A percentile compares a stretch with the other conserved stretches of the same genome.
Evolutionary conservation across 805 yeast genomes (phyloP).

Genomic region (Metschnikowia reukaufii): DNA sequence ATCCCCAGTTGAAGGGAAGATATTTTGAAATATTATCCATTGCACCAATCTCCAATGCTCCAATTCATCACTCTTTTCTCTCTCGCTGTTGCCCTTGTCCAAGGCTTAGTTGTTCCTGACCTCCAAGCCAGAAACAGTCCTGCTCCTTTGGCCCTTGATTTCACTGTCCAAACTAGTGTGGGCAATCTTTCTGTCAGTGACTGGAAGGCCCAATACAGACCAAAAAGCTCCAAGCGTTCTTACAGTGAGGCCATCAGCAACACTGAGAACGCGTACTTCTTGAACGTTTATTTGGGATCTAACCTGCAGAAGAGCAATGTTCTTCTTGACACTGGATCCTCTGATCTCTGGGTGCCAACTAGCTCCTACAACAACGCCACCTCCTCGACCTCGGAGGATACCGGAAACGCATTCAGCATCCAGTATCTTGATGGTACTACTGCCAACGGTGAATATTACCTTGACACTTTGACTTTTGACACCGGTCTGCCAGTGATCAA

Average conservation of each 20-base stretch:
- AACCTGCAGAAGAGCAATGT: conserved; percentile 29
- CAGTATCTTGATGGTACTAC: conserved; percentile 12
- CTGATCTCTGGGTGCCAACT: conserved; percentile 39
- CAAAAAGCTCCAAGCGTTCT: not conserved
- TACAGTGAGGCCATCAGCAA: conserved; percentile 1
- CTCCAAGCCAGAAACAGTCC: conserved; percentile 1
- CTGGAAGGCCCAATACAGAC: not conserved
- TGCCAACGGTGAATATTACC: conserved; percentile 12
- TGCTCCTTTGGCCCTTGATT: conserved; percentile 13
- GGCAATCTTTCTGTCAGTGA: conserved; percentile 2
- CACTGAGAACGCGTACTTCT: conserved; percentile 2
- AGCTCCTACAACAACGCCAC: conserved; percentile 1
- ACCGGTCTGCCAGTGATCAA: conserved; percentile 7
- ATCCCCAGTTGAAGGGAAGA: not conserved
- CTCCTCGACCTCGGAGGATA: conserved; percentile 3
- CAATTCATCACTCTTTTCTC: conserved; percentile 9
- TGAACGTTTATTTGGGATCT: conserved; percentile 25
- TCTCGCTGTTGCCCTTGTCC: conserved; percentile 7
- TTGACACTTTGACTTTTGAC: conserved; percentile 10
- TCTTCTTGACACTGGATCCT: conserved; percentile 43
- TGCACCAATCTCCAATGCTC: not conserved
- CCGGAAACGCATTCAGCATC: conserved; percentile 11
- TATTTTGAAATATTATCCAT: not conserved
- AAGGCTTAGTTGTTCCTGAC: conserved; percentile 7
- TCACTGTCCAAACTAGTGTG: conserved; percentile 4